Conservation (phyloP, 352 stramenopile genomes). For the Lagenidium sp. region DNA sequence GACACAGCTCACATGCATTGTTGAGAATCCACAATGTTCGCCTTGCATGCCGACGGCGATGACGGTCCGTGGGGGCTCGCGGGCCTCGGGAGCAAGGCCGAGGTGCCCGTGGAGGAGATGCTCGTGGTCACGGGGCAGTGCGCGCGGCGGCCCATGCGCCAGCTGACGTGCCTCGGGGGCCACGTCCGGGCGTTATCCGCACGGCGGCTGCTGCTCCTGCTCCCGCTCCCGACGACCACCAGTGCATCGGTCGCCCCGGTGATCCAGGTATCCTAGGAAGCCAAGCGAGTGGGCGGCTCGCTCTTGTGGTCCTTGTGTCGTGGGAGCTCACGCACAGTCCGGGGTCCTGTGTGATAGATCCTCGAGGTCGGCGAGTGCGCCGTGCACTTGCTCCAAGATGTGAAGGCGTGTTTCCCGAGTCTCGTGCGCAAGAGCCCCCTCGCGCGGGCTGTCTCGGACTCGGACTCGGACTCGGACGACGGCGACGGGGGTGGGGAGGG, state of each 20-base stretch:
- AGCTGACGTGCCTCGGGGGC: conserved; percentile 53
- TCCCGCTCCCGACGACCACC: conserved; percentile 20
- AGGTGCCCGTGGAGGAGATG: conserved; percentile 50
- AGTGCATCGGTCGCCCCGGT: neutral
- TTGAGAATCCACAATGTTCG: too few relatives aligned
- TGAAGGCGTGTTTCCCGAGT: conserved; percentile 54
- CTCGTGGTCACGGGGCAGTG: conserved; percentile 38
- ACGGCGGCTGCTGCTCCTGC: conserved; percentile 31
- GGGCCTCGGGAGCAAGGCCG: conserved; percentile 24
- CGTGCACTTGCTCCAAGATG: conserved; percentile 35
- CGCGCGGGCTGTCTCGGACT: conserved; percentile 12
- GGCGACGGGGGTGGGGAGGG: conserved; percentile 18
- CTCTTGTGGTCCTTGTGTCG: neutral
- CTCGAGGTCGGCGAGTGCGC: conserved; percentile 53
- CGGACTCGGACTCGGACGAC: conserved; percentile 20
- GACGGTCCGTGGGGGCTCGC: too few relatives aligned
- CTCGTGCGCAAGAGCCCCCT: conserved; percentile 45
- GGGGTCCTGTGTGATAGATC: conserved; percentile 17
- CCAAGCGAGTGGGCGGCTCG: neutral
- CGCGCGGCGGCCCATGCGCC: conserved; percentile 11
- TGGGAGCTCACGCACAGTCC: too few relatives aligned
- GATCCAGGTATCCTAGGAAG: conserved; percentile 14
- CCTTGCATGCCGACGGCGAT: too few relatives aligned
- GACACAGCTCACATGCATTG: too few relatives aligned
- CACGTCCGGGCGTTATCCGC: conserved; percentile 35